A percentile compares a stretch with the other conserved stretches of the same genome.
These are phyloP conservation scores for Lepidium campestre DNA, from an alignment of 441 rosid species.

Conservation along the genomic window DNA sequence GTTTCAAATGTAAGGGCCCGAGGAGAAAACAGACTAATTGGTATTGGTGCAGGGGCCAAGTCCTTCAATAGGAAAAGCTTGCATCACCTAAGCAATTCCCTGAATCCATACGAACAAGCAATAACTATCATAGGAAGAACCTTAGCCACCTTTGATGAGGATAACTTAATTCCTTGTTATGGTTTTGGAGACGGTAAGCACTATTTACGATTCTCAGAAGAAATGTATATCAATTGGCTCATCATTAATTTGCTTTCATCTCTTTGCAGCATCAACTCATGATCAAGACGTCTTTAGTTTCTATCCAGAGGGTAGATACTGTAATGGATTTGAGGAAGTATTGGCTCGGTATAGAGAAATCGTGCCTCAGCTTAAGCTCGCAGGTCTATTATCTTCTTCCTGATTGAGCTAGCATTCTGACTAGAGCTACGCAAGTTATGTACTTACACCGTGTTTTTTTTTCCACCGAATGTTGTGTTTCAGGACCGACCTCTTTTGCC, in stretches of 20 bases:
- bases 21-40: neutral
- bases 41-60: constrained; percentile 38
- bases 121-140: constrained; percentile 67
- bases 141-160: constrained; percentile 65
- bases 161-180: constrained; percentile 69
- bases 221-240: neutral
- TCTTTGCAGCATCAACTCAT: constrained; percentile 63
- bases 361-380: constrained; percentile 61
- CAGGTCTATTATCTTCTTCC: constrained; percentile 40
- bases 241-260: neutral
- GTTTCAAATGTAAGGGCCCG: neutral
- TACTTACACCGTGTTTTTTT: neutral
- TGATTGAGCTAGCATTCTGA: neutral
- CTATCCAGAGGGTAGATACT: constrained; percentile 42
- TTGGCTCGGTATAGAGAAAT: constrained; percentile 53
- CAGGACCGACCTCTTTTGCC: constrained; percentile 83
- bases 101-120: constrained; percentile 70
- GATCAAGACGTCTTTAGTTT: constrained; percentile 78
- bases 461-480: neutral
- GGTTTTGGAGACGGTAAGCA: constrained; percentile 73
- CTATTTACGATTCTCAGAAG: neutral
- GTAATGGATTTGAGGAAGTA: constrained; percentile 74
- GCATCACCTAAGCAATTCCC: constrained; percentile 54
- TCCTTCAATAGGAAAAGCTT: constrained; percentile 57
- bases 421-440: constrained; percentile 1